phyloP scores from a whole-genome alignment of 1,139 yeast species.

The Debaryomyces robertsiae region DNA sequence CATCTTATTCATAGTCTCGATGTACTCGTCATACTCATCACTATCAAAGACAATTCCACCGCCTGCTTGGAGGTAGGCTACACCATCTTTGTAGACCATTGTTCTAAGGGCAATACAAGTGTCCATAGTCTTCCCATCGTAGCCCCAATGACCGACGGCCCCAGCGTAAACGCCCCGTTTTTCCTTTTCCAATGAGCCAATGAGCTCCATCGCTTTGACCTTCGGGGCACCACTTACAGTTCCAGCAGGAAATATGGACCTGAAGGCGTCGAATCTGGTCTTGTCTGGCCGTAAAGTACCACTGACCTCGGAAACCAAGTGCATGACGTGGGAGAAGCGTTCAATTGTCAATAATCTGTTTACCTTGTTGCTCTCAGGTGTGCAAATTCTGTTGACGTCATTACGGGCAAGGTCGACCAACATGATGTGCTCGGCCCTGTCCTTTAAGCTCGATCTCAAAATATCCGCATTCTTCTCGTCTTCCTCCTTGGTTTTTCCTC shows the following conservation, averaged over 20 bases:
- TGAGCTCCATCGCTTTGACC: slow-evolving; percentile 93
- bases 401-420: slow-evolving; percentile 95
- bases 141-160: slow-evolving; percentile 99
- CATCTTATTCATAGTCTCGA: slow-evolving; percentile 97
- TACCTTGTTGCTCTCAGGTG: slow-evolving; percentile 79
- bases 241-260: slow-evolving; percentile 98
- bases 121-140: slow-evolving; percentile 90
- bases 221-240: slow-evolving; percentile 98
- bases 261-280: slow-evolving; percentile 92
- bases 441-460: slow-evolving; percentile 79
- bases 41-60: slow-evolving; percentile 97
- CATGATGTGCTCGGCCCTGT: slow-evolving; percentile 98
- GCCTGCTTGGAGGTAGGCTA: slow-evolving; percentile 95
- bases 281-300: slow-evolving; percentile 83
- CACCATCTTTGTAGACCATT: slow-evolving; percentile 89
- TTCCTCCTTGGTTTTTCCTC: slow-evolving; percentile 90
- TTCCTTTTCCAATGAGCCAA: slow-evolving; percentile 85
- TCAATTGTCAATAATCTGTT: slow-evolving; percentile 88
- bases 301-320: slow-evolving; percentile 90
- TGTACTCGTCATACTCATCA: slow-evolving; percentile 91
- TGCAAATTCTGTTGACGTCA: slow-evolving; percentile 92
- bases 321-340: slow-evolving; percentile 97
- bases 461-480: slow-evolving; percentile 81
- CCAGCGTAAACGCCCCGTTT: slow-evolving; percentile 98
- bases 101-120: slow-evolving; percentile 97